These are phyloP conservation scores for Neofusicoccum ribis DNA, from an alignment of 2,329 filamentous ascomycete genomes.

Conservation along the genomic window DNA sequence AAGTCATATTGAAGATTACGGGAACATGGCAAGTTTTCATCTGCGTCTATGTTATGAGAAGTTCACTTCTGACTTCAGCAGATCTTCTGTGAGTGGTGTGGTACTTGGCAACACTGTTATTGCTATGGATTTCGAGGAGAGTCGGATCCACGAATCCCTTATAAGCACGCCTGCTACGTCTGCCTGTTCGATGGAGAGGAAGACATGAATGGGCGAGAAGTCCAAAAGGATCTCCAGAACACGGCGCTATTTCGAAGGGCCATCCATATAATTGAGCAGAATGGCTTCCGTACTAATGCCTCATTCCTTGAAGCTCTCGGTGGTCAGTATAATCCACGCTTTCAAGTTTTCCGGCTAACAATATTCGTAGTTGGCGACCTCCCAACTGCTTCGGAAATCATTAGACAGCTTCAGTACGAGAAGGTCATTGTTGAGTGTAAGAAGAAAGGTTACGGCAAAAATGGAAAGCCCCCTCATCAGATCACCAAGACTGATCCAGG, in stretches of 20 bases:
- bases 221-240: slow-evolving; percentile 21
- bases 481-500: slow-evolving; percentile 2
- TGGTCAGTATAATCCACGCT: not conserved
- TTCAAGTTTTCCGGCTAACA: not conserved
- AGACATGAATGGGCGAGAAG: slow-evolving; percentile 21
- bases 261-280: slow-evolving; percentile 24
- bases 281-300: slow-evolving; percentile 19
- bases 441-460: slow-evolving; percentile 18
- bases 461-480: slow-evolving; percentile 15
- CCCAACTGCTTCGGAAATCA: slow-evolving; percentile 22
- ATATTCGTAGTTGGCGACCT: slow-evolving; percentile 24
- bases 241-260: slow-evolving; percentile 25
- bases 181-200: slow-evolving; percentile 39
- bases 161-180: slow-evolving; percentile 46
- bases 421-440: slow-evolving; percentile 21
- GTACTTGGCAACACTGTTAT: slow-evolving; percentile 46
- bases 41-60: not conserved
- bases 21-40: slow-evolving; percentile 41
- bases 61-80: slow-evolving; percentile 25
- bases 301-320: slow-evolving; percentile 5
- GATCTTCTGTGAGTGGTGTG: slow-evolving; percentile 48
- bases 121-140: slow-evolving; percentile 47
- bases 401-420: slow-evolving; percentile 22
- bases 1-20: slow-evolving; percentile 36
- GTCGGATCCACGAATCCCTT: not conserved